Conservation (phyloP, 2,329 filamentous ascomycete genomes). For the Aspergillus pseudonomiae region DNA sequence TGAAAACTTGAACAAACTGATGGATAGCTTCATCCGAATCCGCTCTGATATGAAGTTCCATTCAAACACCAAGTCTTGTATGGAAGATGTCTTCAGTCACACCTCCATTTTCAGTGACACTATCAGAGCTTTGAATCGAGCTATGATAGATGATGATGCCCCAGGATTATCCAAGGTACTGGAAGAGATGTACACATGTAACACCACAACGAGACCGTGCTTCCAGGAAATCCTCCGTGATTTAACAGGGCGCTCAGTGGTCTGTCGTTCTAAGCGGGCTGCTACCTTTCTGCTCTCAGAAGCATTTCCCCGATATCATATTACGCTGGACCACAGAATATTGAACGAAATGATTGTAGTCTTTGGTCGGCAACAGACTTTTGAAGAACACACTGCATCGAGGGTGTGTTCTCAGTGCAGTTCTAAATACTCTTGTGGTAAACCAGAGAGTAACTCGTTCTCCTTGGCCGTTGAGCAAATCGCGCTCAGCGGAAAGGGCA, state of each 20-base stretch:
- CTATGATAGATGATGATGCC: neutral
- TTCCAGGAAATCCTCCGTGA: neutral
- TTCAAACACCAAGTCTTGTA: neutral
- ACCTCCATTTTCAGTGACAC: fast-evolving
- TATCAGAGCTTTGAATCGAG: neutral
- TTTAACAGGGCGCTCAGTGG: slow-evolving; percentile 1
- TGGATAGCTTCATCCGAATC: neutral
- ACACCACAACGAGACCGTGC: neutral
- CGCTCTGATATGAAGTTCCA: neutral
- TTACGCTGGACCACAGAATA: neutral
- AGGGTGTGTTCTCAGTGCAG: neutral
- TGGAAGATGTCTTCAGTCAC: neutral
- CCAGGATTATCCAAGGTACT: neutral
- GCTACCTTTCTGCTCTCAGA: slow-evolving; percentile 6
- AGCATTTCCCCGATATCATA: neutral
- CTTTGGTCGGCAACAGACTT: neutral
- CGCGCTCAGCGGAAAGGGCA: neutral
- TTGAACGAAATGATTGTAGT: slow-evolving; percentile 10
- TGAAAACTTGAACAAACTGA: neutral
- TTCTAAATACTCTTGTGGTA: neutral
- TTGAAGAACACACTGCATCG: neutral
- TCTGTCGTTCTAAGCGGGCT: neutral
- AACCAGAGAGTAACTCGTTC: neutral
- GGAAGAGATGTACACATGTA: neutral
- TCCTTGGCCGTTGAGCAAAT: slow-evolving; percentile 1